Conservation (phyloP, 371 early-diverging fungal genomes). For the Lichtheimia corymbifera region DNA sequence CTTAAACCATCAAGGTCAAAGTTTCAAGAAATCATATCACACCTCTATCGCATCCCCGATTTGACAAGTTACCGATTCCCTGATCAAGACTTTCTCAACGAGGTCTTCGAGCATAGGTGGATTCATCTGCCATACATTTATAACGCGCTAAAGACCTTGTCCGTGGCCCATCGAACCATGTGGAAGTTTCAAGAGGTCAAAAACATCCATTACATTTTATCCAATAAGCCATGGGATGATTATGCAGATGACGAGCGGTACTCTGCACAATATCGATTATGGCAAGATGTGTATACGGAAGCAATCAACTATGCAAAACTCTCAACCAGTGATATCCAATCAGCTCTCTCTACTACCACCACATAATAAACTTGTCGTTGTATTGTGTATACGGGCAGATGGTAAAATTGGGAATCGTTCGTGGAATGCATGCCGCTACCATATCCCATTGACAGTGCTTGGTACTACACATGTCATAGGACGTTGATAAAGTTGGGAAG, state of each 20-base stretch:
- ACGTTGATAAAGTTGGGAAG: too few relatives aligned
- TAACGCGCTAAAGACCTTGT: constrained; percentile 52
- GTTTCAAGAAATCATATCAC: constrained; percentile 29
- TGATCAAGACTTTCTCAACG: constrained; percentile 58
- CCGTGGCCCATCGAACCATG: constrained; percentile 31
- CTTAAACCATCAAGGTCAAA: constrained; percentile 32
- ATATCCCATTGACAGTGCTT: too few relatives aligned
- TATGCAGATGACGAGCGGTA: constrained; percentile 10
- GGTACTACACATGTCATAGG: too few relatives aligned
- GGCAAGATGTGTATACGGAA: constrained; percentile 15
- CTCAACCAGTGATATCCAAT: too few relatives aligned
- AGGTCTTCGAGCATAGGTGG: constrained; percentile 36
- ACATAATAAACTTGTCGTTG: too few relatives aligned
- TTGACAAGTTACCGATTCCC: constrained; percentile 37
- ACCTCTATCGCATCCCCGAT: constrained; percentile 20
- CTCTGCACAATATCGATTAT: constrained; percentile 8
- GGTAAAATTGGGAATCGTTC: too few relatives aligned
- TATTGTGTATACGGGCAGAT: too few relatives aligned
- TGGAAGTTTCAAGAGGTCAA: constrained; percentile 32
- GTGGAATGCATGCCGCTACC: too few relatives aligned
- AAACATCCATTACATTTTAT: constrained; percentile 33
- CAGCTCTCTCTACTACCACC: too few relatives aligned
- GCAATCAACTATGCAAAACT: neutral
- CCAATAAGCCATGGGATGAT: constrained; percentile 30
- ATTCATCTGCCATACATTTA: constrained; percentile 42